Evolutionary conservation across 176 grass and related monocot species (phyloP).

Genomic region (Phragmites australis): DNA sequence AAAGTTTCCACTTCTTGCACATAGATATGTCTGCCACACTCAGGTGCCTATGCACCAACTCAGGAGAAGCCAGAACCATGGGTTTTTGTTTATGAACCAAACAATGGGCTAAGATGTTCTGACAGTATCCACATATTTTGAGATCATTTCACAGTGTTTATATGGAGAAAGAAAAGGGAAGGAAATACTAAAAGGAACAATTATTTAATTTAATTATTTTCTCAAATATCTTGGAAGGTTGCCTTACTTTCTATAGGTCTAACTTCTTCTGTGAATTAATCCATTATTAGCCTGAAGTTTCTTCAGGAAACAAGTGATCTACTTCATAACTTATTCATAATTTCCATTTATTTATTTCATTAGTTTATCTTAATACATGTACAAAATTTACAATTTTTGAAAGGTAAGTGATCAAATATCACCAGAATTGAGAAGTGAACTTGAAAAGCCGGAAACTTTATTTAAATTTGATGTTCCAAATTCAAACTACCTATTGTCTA

Average conservation of each 20-base stretch:
- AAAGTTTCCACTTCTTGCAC: no score
- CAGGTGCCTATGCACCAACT: not conserved
- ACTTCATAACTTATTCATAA: not conserved
- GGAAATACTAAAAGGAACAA: no score
- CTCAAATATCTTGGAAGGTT: not conserved
- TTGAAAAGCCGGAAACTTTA: not conserved
- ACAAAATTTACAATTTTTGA: not conserved
- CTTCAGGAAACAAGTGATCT: constrained; percentile 20
- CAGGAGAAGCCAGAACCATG: no score
- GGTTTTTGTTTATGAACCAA: no score
- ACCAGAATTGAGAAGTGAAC: not conserved
- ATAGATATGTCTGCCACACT: no score
- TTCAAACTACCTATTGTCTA: not conserved
- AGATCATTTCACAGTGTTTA: not conserved
- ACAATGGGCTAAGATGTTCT: no score
- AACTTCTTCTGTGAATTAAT: not conserved
- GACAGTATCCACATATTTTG: not conserved
- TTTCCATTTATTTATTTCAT: not conserved
- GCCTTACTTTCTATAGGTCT: not conserved
- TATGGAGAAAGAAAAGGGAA: not conserved
- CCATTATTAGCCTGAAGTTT: not conserved
- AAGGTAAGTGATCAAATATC: not conserved
- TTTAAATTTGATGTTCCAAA: not conserved
- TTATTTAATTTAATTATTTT: no score
- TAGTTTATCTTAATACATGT: not conserved